These are phyloP conservation scores for Filosporella fistucella DNA, from an alignment of 495 filamentous ascomycete genomes.

Conservation along the genomic window DNA sequence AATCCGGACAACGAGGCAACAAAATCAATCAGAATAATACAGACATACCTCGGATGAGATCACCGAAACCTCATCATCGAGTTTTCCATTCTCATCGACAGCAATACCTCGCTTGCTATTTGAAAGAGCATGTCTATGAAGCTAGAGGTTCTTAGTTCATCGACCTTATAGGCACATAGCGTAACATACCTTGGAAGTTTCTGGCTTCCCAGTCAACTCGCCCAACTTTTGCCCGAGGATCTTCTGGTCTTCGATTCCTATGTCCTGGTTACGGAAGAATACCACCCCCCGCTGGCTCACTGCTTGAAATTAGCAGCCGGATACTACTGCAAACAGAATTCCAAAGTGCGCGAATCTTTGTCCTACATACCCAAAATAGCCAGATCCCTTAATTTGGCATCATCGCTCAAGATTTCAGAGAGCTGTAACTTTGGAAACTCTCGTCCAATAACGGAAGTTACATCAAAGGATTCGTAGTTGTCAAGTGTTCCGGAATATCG, in stretches of 20 bases:
- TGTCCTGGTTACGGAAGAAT: conserved; percentile 72
- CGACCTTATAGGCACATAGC: too few relatives aligned
- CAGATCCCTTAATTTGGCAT: conserved; percentile 3
- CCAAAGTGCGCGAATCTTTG: neutral
- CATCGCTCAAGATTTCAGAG: conserved; percentile 45
- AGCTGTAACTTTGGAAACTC: conserved; percentile 58
- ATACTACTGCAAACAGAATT: neutral
- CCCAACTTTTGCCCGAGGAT: conserved; percentile 60
- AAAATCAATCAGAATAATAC: too few relatives aligned
- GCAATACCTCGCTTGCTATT: neutral
- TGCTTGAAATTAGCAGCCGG: conserved; percentile 23
- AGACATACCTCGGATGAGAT: conserved; percentile 27
- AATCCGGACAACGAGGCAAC: neutral
- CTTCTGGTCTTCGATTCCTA: conserved; percentile 43
- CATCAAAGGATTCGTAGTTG: conserved; percentile 52
- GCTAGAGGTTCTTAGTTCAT: too few relatives aligned
- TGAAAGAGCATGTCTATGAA: neutral
- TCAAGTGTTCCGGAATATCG: conserved; percentile 42
- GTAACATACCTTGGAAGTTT: conserved; percentile 28
- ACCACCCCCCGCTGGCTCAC: conserved; percentile 80
- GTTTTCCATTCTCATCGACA: conserved; percentile 18
- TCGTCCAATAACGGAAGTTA: conserved; percentile 61
- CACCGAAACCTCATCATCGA: conserved; percentile 32
- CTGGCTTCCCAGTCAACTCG: conserved; percentile 59
- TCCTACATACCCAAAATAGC: conserved; percentile 4